These are phyloP conservation scores for Diddensiella santjacobensis DNA, from an alignment of 805 yeast species.

Conservation along the genomic window DNA sequence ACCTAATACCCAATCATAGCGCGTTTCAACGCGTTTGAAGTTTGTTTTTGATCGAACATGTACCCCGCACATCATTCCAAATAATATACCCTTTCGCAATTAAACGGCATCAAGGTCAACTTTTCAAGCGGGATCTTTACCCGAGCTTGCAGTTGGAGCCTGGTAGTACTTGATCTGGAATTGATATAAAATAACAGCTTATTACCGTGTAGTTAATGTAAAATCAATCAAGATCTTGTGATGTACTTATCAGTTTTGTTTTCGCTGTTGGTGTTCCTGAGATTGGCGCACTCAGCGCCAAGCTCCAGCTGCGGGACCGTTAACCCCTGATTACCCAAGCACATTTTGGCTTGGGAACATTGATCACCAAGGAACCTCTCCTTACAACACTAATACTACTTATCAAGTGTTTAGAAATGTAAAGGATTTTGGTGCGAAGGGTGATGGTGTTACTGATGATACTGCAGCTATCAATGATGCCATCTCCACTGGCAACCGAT, in stretches of 20 bases:
- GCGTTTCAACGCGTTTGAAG: too few species aligned
- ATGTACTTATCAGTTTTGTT: neutral
- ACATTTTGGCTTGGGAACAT: neutral
- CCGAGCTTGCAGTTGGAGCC: too few species aligned
- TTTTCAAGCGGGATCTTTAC: neutral
- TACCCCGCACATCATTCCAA: neutral
- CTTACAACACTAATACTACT: neutral
- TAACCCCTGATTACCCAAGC: neutral
- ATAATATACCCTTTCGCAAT: too few species aligned
- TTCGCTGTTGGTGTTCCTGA: neutral
- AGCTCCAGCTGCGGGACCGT: neutral
- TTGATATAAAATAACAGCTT: too few species aligned
- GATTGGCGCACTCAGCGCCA: neutral
- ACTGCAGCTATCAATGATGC: constrained; percentile 7
- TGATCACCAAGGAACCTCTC: neutral
- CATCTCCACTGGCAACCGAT: constrained; percentile 4
- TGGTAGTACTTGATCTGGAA: too few species aligned
- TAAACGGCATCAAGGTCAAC: neutral
- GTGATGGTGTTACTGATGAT: constrained; percentile 10
- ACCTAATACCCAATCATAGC: too few species aligned
- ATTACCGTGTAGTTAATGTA: too few species aligned
- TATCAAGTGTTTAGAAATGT: constrained; percentile 6
- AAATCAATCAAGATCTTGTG: too few species aligned
- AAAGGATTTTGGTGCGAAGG: constrained; percentile 9
- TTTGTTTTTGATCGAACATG: neutral